phyloP scores from a whole-genome alignment of 257 asterid genomes.

The Solanum chilense region DNA sequence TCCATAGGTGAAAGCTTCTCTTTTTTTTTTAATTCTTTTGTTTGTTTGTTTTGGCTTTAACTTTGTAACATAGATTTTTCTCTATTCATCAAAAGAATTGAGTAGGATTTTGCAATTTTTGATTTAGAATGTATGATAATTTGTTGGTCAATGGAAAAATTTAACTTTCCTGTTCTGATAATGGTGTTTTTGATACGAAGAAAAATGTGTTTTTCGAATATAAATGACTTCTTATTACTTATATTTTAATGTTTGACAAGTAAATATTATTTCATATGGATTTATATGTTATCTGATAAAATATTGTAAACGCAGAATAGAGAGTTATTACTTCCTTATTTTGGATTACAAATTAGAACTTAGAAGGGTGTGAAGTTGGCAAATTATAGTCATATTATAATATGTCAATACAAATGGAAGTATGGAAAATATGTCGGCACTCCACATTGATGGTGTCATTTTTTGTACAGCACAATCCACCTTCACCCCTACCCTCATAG shows the following conservation, averaged over 20 bases:
- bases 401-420: background rate
- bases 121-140: background rate
- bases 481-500: background rate
- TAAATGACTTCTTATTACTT: background rate
- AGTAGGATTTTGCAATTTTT: background rate
- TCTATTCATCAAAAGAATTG: background rate
- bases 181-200: background rate
- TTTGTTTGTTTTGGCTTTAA: background rate
- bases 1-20: slow-evolving; percentile 6
- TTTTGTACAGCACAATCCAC: background rate
- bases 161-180: background rate
- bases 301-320: background rate
- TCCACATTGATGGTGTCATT: background rate
- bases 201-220: background rate
- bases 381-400: background rate
- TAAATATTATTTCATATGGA: background rate
- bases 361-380: background rate
- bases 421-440: background rate
- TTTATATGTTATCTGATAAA: background rate
- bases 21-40: background rate
- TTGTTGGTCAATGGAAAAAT: background rate
- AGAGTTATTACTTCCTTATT: background rate
- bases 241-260: background rate
- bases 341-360: background rate
- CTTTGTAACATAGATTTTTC: background rate